Evolutionary conservation across 352 stramenopile genomes (phyloP).

Genomic region (Globisporangium viniferum): DNA sequence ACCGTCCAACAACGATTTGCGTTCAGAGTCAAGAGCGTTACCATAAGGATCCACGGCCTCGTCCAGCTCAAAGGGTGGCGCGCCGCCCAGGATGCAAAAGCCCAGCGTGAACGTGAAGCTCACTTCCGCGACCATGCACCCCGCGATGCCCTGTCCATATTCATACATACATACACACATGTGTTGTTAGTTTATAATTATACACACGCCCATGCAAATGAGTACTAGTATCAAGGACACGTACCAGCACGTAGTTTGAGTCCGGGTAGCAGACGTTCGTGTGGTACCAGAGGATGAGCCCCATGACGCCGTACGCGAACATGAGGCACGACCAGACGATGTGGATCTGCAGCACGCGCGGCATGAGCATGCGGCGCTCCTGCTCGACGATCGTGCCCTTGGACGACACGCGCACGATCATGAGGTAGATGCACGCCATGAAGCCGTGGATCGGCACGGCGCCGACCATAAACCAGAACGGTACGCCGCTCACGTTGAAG

Average conservation of each 20-base stretch:
- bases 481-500: constrained; percentile 51
- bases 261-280: constrained; percentile 68
- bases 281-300: constrained; percentile 69
- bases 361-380: constrained; percentile 86
- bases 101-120: constrained; percentile 69
- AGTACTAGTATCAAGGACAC: neutral
- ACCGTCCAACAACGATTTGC: constrained; percentile 76
- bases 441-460: constrained; percentile 69
- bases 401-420: constrained; percentile 80
- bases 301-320: constrained; percentile 49
- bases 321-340: constrained; percentile 73
- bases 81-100: constrained; percentile 62
- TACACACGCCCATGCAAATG: too few species aligned
- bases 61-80: constrained; percentile 27
- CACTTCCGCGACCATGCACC: constrained; percentile 60
- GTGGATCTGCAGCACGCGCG: constrained; percentile 72
- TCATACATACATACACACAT: neutral
- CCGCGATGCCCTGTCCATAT: constrained; percentile 39
- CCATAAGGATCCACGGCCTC: constrained; percentile 45
- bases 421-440: constrained; percentile 83
- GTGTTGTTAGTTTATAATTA: neutral
- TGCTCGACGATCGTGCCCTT: constrained; percentile 86
- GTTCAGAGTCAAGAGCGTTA: constrained; percentile 72
- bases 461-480: constrained; percentile 79
- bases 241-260: constrained; percentile 72